Evolutionary conservation across 2,329 filamentous ascomycete species (phyloP), one percentile per base, ranked within the genome.

Genomic region (Paraconiothyrium brasiliense): DNA sequence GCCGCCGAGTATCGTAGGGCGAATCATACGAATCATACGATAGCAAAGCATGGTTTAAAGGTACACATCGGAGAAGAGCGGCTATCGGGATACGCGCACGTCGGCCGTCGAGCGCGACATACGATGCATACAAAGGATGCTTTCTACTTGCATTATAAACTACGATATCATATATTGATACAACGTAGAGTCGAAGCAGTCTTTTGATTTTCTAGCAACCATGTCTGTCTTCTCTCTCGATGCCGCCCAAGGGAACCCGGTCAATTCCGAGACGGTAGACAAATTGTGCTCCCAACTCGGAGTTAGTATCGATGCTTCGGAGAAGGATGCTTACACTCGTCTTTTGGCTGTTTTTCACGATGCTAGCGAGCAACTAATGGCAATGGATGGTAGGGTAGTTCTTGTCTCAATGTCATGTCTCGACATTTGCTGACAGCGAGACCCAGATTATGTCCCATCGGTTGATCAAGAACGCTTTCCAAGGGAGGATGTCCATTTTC

Each of bases 311-410:
- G 66, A 75, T 35, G 67, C 75, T 57, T 65, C 74, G 27, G 77
- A 80, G 49, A 74, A 76, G 54, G 78, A 80, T 22, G 78, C 79
- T 20, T 80, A 80, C 57, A 66, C 70, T 30, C 72, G 72, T 35
- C 65, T 81, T 16, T 67, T 80, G 8, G 79, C 78, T 3, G 77
- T 78, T 0, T 79, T 80, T 47, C 78, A 80, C 57, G 79, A 81
- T 61, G 71, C 75, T 22, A 76, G 75, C 14, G 73, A 76, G 50
- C 71, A 77, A 20, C 41, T 80, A 16, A 79, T 80, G 77, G 69
- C 69, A 5, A 74, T 79, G 72, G 65, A 67, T 5, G 64, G 66
- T 67, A 61, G 75, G 34, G 72, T 75, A 69, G 62, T 62, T 3
- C 69, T 75, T 24, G n/a, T 34, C 30, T 14, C 9, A n/a, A 20